Evolutionary conservation across 805 yeast species (phyloP).

Genomic region (Metschnikowia matae): DNA sequence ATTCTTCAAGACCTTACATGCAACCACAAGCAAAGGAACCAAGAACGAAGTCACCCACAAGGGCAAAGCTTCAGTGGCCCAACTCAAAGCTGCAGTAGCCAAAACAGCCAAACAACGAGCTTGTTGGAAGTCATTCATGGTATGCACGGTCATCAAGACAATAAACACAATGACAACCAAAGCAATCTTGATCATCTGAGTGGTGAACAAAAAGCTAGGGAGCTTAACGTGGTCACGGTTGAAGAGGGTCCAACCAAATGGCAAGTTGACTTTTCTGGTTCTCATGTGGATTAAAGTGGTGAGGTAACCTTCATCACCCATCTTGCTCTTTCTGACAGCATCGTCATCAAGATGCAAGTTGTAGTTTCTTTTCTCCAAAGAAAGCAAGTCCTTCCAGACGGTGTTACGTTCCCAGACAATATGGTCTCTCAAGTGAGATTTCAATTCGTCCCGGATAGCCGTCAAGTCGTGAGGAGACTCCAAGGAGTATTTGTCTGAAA

Average conservation of each 20-base stretch:
- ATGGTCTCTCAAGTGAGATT: slow-evolving; percentile 72
- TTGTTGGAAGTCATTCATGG: slow-evolving; percentile 35
- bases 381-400: slow-evolving; percentile 96
- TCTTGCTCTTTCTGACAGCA: slow-evolving; percentile 17
- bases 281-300: slow-evolving; percentile 14
- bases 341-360: slow-evolving; percentile 17
- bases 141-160: slow-evolving; percentile 24
- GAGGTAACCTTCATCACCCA: slow-evolving; percentile 18
- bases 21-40: slow-evolving; percentile 77
- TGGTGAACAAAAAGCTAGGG: slow-evolving; percentile 47
- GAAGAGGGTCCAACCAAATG: slow-evolving; percentile 23
- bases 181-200: slow-evolving; percentile 41
- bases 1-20: slow-evolving; percentile 64
- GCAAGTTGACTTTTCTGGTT: slow-evolving; percentile 31
- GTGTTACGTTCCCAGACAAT: slow-evolving; percentile 97
- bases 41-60: slow-evolving; percentile 82
- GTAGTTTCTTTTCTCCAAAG: slow-evolving; percentile 38
- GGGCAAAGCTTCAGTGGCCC: slow-evolving; percentile 97
- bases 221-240: slow-evolving; percentile 21
- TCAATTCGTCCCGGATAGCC: slow-evolving; percentile 42
- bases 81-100: slow-evolving; percentile 73
- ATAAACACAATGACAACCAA: slow-evolving; percentile 48
- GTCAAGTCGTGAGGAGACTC: slow-evolving; percentile 48
- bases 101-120: slow-evolving; percentile 68
- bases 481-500: slow-evolving; percentile 33